These are phyloP conservation scores for Apostasia shenzhenica DNA, from an alignment of 106 monocot genomes.

Conservation along the genomic window DNA sequence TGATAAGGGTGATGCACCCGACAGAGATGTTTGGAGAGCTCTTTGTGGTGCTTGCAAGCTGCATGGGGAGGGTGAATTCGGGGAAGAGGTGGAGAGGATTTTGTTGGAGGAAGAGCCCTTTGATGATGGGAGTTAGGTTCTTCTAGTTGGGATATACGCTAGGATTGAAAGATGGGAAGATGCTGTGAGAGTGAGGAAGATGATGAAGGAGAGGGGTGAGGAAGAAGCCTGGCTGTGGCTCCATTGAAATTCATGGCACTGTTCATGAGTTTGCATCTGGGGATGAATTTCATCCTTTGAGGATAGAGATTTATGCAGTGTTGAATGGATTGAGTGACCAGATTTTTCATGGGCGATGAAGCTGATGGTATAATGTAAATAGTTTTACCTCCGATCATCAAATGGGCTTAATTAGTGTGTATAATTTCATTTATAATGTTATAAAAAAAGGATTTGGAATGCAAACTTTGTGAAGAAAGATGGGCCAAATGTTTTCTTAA, in stretches of 20 bases:
- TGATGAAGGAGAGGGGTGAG: slow-evolving; percentile 15
- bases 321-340: slow-evolving; percentile 8
- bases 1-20: slow-evolving; percentile 23
- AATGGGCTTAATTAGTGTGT: too few relatives aligned
- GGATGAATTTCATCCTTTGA: slow-evolving; percentile 7
- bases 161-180: slow-evolving; percentile 9
- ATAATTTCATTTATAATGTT: too few relatives aligned
- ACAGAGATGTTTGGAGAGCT: slow-evolving; percentile 26
- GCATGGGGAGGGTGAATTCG: slow-evolving; percentile 14
- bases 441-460: too few relatives aligned
- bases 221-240: slow-evolving; percentile 22
- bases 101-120: slow-evolving; percentile 18
- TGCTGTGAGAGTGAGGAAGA: slow-evolving; percentile 13
- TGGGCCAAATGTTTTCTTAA: too few relatives aligned
- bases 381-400: too few relatives aligned
- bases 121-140: slow-evolving; percentile 17
- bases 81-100: slow-evolving; percentile 14
- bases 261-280: slow-evolving; percentile 15
- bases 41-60: slow-evolving; percentile 16
- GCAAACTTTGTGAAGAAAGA: too few relatives aligned
- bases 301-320: slow-evolving; percentile 11
- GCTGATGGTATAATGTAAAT: too few relatives aligned
- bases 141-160: slow-evolving; percentile 16
- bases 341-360: background rate
- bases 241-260: slow-evolving; percentile 21